These are phyloP conservation scores for Kazachstania bromeliacearum DNA, from an alignment of 805 yeast genomes.

Conservation along the genomic window DNA sequence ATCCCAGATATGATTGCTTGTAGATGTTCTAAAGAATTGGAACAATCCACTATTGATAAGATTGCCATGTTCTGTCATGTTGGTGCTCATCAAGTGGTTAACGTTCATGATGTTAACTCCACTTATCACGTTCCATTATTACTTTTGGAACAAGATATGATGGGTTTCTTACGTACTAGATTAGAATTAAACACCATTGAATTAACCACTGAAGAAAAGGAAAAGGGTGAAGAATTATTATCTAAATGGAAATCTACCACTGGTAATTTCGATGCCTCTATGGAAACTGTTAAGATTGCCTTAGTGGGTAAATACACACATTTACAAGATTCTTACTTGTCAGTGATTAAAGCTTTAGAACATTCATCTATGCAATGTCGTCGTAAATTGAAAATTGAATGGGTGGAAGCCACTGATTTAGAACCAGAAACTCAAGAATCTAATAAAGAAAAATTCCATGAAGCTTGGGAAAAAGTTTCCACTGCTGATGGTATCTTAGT, in stretches of 20 bases:
- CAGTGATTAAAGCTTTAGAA: conserved; percentile 91
- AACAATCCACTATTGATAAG: conserved; percentile 78
- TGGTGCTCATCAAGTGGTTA: conserved; percentile 94
- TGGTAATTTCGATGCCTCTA: conserved; percentile 67
- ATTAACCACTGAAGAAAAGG: conserved; percentile 40
- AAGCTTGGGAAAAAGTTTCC: conserved; percentile 90
- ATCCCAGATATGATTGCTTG: conserved; percentile 97
- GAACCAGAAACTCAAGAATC: conserved; percentile 59
- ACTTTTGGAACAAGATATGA: conserved; percentile 76
- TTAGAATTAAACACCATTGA: conserved; percentile 45
- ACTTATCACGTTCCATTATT: conserved; percentile 95
- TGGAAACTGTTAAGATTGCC: conserved; percentile 85
- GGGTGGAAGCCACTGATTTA: conserved; percentile 93
- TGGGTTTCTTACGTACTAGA: conserved; percentile 61
- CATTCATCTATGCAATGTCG: conserved; percentile 88
- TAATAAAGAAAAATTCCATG: conserved; percentile 73
- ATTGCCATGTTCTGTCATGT: conserved; percentile 99
- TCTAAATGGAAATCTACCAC: conserved; percentile 75
- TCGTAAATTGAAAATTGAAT: conserved; percentile 74
- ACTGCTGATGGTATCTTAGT: conserved; percentile 94
- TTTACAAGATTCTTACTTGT: conserved; percentile 87
- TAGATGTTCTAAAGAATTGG: conserved; percentile 82
- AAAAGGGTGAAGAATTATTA: conserved; percentile 63
- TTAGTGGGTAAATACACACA: conserved; percentile 96
- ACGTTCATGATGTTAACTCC: conserved; percentile 92